phyloP scores from a whole-genome alignment of 2,329 filamentous ascomycete genomes.

The Colletotrichum horii region DNA sequence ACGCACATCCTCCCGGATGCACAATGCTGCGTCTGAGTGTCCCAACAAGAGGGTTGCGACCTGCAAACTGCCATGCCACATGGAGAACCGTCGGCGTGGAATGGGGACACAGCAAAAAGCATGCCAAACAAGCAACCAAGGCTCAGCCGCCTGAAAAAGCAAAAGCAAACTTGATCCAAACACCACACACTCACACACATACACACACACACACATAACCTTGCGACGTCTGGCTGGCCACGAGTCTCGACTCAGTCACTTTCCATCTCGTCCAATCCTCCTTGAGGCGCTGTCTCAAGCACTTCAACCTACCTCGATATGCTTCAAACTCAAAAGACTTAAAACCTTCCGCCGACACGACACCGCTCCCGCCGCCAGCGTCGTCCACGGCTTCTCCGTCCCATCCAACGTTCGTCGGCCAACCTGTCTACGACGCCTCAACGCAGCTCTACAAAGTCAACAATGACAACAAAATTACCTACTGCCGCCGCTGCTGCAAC shows the following conservation, averaged over 20 bases:
- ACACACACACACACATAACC: background rate
- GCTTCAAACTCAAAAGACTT: conserved; percentile 8
- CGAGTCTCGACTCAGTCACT: background rate
- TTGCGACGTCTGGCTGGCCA: background rate
- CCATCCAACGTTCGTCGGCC: background rate
- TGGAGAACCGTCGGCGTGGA: background rate
- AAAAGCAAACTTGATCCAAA: background rate
- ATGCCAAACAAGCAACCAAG: background rate
- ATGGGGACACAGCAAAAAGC: background rate
- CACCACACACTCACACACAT: background rate
- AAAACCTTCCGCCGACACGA: background rate
- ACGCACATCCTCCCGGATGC: background rate
- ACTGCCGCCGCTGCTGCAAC: background rate
- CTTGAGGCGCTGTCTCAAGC: background rate
- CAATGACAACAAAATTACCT: background rate
- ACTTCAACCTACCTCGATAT: background rate
- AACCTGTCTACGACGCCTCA: background rate
- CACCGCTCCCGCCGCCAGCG: background rate
- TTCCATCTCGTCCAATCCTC: background rate
- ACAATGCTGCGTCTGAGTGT: background rate
- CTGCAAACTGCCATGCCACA: conserved; percentile 12
- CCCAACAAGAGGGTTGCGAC: background rate
- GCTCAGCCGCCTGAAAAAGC: background rate
- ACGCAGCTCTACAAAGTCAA: background rate
- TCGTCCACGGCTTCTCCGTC: background rate